Conservation (phyloP, 805 yeast genomes). For the Saccharomycopsis synnaedendra region DNA sequence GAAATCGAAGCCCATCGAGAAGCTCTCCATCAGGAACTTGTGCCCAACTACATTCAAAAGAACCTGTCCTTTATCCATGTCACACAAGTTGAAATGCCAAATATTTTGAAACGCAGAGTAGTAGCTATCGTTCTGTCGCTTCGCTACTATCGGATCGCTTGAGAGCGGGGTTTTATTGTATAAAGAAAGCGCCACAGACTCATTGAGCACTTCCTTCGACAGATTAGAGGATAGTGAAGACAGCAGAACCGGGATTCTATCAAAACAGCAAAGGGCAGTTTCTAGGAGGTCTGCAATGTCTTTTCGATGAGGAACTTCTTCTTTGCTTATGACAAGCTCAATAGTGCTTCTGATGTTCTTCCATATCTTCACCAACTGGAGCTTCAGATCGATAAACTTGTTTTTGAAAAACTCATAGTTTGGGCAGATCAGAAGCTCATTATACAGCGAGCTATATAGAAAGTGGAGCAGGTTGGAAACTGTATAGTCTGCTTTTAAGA, state of each 20-base stretch:
- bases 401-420: constrained; percentile 50
- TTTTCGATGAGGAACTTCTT: constrained; percentile 23
- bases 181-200: constrained; percentile 27
- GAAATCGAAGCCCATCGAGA: constrained; percentile 56
- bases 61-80: constrained; percentile 39
- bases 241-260: constrained; percentile 43
- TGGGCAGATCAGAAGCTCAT: constrained; percentile 54
- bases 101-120: constrained; percentile 56
- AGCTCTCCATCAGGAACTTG: constrained; percentile 38
- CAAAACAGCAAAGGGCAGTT: constrained; percentile 49
- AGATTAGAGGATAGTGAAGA: constrained; percentile 20
- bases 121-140: constrained; percentile 47
- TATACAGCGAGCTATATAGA: constrained; percentile 57
- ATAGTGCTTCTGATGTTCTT: constrained; percentile 43
- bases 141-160: constrained; percentile 29
- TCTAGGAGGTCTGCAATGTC: constrained; percentile 36
- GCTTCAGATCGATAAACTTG: constrained; percentile 50
- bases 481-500: constrained; percentile 61
- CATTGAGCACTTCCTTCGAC: constrained; percentile 22
- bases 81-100: constrained; percentile 73
- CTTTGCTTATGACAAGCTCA: constrained; percentile 27
- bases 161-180: constrained; percentile 27
- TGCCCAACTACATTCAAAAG: constrained; percentile 34
- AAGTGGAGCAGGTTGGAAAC: constrained; percentile 65
- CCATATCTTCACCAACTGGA: constrained; percentile 56